phyloP scores from a whole-genome alignment of 2,329 filamentous ascomycete species.

The Colletotrichum sp. region DNA sequence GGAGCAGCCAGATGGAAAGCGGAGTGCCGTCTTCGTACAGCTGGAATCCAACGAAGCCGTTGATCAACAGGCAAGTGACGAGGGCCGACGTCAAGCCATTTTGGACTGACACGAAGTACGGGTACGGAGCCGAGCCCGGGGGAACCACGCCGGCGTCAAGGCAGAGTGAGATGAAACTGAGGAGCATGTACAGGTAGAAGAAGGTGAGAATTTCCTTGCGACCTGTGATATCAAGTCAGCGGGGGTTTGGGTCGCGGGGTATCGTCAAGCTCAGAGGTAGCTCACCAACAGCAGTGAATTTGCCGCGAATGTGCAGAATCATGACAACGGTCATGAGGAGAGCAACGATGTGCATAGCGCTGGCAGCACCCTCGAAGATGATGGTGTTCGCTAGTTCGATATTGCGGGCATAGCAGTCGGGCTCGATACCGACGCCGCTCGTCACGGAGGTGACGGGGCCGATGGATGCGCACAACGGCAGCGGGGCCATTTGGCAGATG shows the following conservation, averaged over 20 bases:
- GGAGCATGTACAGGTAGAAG: constrained; percentile 95
- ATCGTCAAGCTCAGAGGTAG: constrained; percentile 11
- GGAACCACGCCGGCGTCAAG: constrained; percentile 94
- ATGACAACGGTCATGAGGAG: constrained; percentile 94
- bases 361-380: constrained; percentile 93
- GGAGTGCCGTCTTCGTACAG: constrained; percentile 96
- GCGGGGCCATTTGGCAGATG: constrained; percentile 83
- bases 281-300: constrained; percentile 96
- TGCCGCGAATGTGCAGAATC: constrained; percentile 95
- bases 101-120: constrained; percentile 91
- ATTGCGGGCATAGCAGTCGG: constrained; percentile 90
- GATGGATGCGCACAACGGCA: constrained; percentile 87
- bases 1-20: constrained; percentile 90
- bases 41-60: constrained; percentile 98
- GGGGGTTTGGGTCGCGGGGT: background rate
- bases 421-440: constrained; percentile 78
- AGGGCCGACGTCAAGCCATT: constrained; percentile 84
- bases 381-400: constrained; percentile 98
- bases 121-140: constrained; percentile 78
- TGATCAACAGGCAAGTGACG: constrained; percentile 89
- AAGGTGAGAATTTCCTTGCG: constrained; percentile 80
- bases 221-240: constrained; percentile 39
- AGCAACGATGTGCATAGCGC: constrained; percentile 90
- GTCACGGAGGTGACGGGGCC: constrained; percentile 75
- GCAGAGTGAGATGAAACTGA: constrained; percentile 87